Evolutionary conservation across 169 alveolate genomes (phyloP).

Genomic region (Eimeria necatrix): DNA sequence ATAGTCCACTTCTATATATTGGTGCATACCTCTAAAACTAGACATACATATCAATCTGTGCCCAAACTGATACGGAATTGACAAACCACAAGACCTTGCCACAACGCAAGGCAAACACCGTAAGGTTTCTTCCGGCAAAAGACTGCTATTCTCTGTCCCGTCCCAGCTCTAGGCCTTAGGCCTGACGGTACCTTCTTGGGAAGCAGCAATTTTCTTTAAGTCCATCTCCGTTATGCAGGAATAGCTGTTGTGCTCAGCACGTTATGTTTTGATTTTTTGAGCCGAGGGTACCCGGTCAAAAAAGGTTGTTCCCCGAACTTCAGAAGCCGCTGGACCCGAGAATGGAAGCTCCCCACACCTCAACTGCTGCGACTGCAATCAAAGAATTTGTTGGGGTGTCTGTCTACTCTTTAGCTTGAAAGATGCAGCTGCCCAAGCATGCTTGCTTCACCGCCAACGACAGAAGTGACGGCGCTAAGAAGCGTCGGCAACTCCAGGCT

Average conservation of each 20-base stretch:
- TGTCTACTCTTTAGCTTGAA: not conserved
- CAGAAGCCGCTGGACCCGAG: not conserved
- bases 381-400: not conserved
- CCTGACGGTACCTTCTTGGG: not conserved
- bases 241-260: not conserved
- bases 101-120: not conserved
- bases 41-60: too few relatives aligned
- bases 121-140: not conserved
- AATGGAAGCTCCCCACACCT: not conserved
- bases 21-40: too few relatives aligned
- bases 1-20: too few relatives aligned
- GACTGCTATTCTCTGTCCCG: not conserved
- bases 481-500: not conserved
- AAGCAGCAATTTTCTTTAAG: not conserved
- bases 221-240: conserved; percentile 37
- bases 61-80: too few relatives aligned
- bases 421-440: not conserved
- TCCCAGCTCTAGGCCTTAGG: conserved; percentile 2
- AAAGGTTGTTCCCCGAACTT: too few relatives aligned
- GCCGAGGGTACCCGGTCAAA: not conserved
- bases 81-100: not conserved
- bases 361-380: not conserved
- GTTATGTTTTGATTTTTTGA: not conserved
- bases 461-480: not conserved
- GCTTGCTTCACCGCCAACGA: not conserved